Percentiles rank a stretch among this genome's conserved stretches.
Conservation (phyloP, 2,329 filamentous ascomycete genomes). For the Acrocalymma vagum region DNA sequence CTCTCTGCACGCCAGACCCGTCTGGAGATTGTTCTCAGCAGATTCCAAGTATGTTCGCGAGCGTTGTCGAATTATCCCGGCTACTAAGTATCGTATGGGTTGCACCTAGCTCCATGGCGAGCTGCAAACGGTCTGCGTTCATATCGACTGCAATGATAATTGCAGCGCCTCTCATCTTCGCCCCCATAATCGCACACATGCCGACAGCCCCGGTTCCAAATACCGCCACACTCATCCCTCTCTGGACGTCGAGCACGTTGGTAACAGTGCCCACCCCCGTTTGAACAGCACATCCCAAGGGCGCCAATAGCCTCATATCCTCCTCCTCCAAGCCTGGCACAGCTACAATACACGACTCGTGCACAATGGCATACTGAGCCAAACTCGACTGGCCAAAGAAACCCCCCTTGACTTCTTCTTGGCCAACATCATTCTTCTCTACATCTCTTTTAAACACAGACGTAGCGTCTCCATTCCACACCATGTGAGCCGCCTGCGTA, state of each 20-base stretch:
- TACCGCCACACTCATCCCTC: slow-evolving; percentile 41
- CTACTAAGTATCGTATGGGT: slow-evolving; percentile 52
- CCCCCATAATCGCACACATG: slow-evolving; percentile 50
- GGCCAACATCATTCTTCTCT: slow-evolving; percentile 2
- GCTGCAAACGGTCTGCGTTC: slow-evolving; percentile 49
- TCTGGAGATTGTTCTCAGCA: slow-evolving; percentile 34
- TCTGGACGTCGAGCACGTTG: slow-evolving; percentile 41
- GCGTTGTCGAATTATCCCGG: slow-evolving; percentile 43
- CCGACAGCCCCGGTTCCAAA: slow-evolving; percentile 55
- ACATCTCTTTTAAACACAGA: slow-evolving; percentile 7
- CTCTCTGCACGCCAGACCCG: slow-evolving; percentile 30
- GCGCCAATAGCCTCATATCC: slow-evolving; percentile 46
- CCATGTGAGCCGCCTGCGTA: slow-evolving; percentile 53
- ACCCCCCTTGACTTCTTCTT: slow-evolving; percentile 4
- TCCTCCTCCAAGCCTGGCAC: slow-evolving; percentile 31
- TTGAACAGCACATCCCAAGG: slow-evolving; percentile 55
- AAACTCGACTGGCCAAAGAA: slow-evolving; percentile 29
- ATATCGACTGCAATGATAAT: slow-evolving; percentile 58
- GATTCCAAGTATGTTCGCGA: slow-evolving; percentile 31
- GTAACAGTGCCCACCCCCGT: slow-evolving; percentile 55
- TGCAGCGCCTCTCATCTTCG: slow-evolving; percentile 35
- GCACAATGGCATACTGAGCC: slow-evolving; percentile 13
- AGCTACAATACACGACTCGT: slow-evolving; percentile 21
- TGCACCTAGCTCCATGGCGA: slow-evolving; percentile 57
- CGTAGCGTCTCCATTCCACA: slow-evolving; percentile 51